Conservation (phyloP, 2,329 filamentous ascomycete species). For the Nemania sp. region DNA sequence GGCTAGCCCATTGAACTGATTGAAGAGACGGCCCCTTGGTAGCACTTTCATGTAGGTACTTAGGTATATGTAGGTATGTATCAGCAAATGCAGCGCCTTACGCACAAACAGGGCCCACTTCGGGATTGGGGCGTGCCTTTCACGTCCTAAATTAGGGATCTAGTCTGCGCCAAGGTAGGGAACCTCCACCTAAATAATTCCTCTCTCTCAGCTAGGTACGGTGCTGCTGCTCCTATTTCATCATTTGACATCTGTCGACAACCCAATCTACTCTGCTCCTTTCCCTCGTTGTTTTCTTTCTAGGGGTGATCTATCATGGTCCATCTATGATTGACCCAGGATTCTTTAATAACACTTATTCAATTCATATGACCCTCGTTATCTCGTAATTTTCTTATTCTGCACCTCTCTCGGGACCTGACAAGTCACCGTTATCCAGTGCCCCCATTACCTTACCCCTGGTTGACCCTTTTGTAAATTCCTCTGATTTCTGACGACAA, state of each 20-base stretch:
- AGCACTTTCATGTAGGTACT: too few relatives aligned
- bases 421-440: background rate
- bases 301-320: conserved; percentile 19
- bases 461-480: too few relatives aligned
- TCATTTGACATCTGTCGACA: conserved; percentile 25
- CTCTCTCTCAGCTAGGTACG: conserved; percentile 14
- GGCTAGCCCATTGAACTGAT: too few relatives aligned
- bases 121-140: background rate
- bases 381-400: conserved; percentile 13
- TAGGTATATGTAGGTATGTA: background rate
- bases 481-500: background rate
- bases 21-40: too few relatives aligned
- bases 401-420: conserved; percentile 1
- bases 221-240: conserved; percentile 27
- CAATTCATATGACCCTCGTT: conserved; percentile 28
- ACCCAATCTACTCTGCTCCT: background rate
- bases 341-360: conserved; percentile 15
- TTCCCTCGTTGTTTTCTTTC: conserved; percentile 16
- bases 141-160: background rate
- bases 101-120: background rate
- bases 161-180: background rate
- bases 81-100: conserved; percentile 5
- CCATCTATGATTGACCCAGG: conserved; percentile 8
- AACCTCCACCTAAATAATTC: conserved; percentile 10
- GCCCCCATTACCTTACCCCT: too few relatives aligned